These are phyloP conservation scores for Fusarium penzigii DNA, from an alignment of 2,329 filamentous ascomycete genomes.

Conservation along the genomic window DNA sequence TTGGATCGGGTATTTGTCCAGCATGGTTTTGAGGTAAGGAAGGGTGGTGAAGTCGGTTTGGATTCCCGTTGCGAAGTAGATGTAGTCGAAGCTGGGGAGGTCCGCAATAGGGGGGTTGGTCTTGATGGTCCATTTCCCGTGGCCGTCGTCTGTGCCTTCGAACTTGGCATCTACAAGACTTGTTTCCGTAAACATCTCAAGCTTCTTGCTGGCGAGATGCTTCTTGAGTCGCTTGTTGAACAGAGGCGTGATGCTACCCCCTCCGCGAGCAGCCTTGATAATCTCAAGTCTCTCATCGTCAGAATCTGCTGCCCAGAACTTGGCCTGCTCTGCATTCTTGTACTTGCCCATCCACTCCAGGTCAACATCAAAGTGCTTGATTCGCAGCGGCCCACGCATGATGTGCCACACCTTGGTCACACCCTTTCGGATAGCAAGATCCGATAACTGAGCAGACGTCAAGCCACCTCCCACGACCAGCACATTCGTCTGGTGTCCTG, in stretches of 20 bases:
- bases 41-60: conserved; percentile 62
- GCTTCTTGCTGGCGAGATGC: conserved; percentile 52
- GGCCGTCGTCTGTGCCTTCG: conserved; percentile 39
- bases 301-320: conserved; percentile 75
- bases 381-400: conserved; percentile 59
- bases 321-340: conserved; percentile 73
- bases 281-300: conserved; percentile 69
- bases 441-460: conserved; percentile 72
- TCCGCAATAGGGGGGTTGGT: conserved; percentile 53
- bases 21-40: conserved; percentile 61
- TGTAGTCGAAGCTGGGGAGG: conserved; percentile 63
- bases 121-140: conserved; percentile 42
- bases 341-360: conserved; percentile 83
- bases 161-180: conserved; percentile 54
- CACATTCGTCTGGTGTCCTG: conserved; percentile 56
- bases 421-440: conserved; percentile 64
- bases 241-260: conserved; percentile 73
- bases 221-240: conserved; percentile 68
- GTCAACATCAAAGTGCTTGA: conserved; percentile 78
- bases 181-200: conserved; percentile 61
- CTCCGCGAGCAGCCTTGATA: conserved; percentile 65
- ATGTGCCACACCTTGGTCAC: conserved; percentile 70
- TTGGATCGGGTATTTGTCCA: conserved; percentile 60
- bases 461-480: conserved; percentile 75
- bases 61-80: conserved; percentile 76